Evolutionary conservation across 495 filamentous ascomycete species (phyloP).

Genomic region (Talaromyces adpressus): DNA sequence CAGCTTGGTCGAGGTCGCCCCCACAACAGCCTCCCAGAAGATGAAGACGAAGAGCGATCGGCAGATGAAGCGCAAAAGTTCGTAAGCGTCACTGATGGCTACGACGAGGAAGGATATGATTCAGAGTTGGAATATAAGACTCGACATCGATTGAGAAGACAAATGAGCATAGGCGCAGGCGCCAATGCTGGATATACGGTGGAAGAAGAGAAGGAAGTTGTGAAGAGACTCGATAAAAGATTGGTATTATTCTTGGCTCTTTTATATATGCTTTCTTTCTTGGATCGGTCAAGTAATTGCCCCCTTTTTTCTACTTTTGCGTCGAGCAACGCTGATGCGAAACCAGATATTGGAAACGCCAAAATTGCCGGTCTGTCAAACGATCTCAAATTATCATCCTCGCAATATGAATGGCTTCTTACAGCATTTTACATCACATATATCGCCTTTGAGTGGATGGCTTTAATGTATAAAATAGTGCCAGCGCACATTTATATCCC

Average conservation of each 20-base stretch:
- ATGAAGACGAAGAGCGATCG: neutral
- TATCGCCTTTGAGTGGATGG: conserved; percentile 70
- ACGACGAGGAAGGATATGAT: conserved; percentile 21
- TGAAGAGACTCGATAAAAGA: conserved; percentile 65
- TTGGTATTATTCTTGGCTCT: conserved; percentile 75
- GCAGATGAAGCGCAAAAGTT: neutral
- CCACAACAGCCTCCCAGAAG: neutral
- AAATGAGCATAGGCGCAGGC: neutral
- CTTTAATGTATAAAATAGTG: conserved; percentile 51
- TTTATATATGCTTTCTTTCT: conserved; percentile 74
- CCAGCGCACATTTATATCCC: conserved; percentile 53
- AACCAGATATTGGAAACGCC: conserved; percentile 75
- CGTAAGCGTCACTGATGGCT: conserved; percentile 18
- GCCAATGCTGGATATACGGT: conserved; percentile 48
- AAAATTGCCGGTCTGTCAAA: conserved; percentile 63
- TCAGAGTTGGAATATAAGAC: conserved; percentile 23
- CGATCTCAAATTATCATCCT: conserved; percentile 51
- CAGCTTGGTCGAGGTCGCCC: conserved; percentile 20
- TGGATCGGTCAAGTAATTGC: conserved; percentile 59
- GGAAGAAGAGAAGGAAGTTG: conserved; percentile 66
- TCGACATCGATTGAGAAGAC: conserved; percentile 12
- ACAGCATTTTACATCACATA: conserved; percentile 66
- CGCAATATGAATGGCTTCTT: conserved; percentile 60
- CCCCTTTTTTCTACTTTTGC: neutral
- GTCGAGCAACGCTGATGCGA: conserved; percentile 6